These are phyloP conservation scores for Penicillium lividum DNA, from an alignment of 495 filamentous ascomycete species.

Conservation along the genomic window DNA sequence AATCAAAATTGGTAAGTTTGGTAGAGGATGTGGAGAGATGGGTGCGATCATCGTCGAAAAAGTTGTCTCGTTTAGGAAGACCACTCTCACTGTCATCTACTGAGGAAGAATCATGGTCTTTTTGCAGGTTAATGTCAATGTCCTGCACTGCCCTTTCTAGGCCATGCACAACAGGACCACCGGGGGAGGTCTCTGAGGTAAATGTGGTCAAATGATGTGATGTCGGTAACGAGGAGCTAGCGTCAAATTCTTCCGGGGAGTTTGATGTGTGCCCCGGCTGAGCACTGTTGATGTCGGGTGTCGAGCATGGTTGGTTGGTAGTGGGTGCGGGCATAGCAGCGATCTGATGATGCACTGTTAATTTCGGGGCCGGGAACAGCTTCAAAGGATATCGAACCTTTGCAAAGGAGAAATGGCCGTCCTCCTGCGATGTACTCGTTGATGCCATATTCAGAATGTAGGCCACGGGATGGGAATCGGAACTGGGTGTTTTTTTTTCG, in stretches of 20 bases:
- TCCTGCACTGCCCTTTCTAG: conserved; percentile 39
- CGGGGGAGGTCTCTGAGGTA: conserved; percentile 17
- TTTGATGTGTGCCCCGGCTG: conserved; percentile 20
- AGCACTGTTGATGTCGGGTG: conserved; percentile 26
- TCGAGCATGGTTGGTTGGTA: conserved; percentile 25
- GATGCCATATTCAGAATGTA: conserved; percentile 39
- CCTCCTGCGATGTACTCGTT: conserved; percentile 29
- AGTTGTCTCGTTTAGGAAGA: conserved; percentile 42
- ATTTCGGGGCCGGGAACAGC: not conserved
- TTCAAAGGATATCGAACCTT: conserved; percentile 33
- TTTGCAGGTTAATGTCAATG: conserved; percentile 33
- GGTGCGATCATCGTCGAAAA: conserved; percentile 60
- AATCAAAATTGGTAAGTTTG: conserved; percentile 85
- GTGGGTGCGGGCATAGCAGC: conserved; percentile 43
- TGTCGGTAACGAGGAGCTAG: conserved; percentile 20
- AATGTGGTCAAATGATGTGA: conserved; percentile 23
- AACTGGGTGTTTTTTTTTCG: conserved; percentile 14
- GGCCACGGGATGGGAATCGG: conserved; percentile 16
- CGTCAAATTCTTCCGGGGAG: conserved; percentile 22
- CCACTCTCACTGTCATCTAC: conserved; percentile 32
- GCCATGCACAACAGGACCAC: conserved; percentile 33
- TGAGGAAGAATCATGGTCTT: conserved; percentile 31
- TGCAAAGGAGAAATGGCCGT: conserved; percentile 46
- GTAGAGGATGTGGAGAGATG: conserved; percentile 73
- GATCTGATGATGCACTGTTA: conserved; percentile 31